These are phyloP conservation scores for Colletotrichum kahawae DNA, from an alignment of 2,329 filamentous ascomycete genomes.

Conservation along the genomic window DNA sequence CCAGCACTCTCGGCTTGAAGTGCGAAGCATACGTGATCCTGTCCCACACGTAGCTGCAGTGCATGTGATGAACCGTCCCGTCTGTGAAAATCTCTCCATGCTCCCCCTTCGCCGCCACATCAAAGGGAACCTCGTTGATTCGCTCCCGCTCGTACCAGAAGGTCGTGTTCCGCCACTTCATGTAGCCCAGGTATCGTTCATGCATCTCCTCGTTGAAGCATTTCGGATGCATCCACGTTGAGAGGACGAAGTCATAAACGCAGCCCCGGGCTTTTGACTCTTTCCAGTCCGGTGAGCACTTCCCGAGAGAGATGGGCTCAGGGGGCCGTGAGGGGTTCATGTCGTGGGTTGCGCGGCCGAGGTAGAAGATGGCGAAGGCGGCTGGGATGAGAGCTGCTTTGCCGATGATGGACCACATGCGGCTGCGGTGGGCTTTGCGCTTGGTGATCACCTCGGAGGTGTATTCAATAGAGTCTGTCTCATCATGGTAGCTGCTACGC, in stretches of 20 bases:
- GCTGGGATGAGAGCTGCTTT: neutral
- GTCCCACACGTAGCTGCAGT: slow-evolving; percentile 17
- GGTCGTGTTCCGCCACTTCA: slow-evolving; percentile 12
- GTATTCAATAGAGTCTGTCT: neutral
- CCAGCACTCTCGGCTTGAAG: slow-evolving; percentile 1
- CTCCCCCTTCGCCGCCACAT: slow-evolving; percentile 3
- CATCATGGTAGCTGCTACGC: neutral
- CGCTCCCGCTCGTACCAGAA: slow-evolving; percentile 11
- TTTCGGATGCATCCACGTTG: slow-evolving; percentile 26
- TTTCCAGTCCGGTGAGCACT: neutral
- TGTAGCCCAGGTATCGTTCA: slow-evolving; percentile 4
- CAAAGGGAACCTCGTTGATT: slow-evolving; percentile 7
- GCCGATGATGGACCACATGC: neutral
- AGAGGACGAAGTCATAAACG: slow-evolving; percentile 12
- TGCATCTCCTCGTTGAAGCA: slow-evolving; percentile 19
- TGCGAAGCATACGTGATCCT: slow-evolving; percentile 12
- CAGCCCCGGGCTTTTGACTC: slow-evolving; percentile 32
- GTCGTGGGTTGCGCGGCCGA: neutral
- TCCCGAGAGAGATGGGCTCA: slow-evolving; percentile 1
- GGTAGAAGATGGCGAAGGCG: neutral
- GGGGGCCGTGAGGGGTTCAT: neutral
- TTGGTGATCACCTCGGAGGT: neutral
- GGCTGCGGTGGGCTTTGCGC: neutral
- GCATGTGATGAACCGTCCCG: slow-evolving; percentile 11
- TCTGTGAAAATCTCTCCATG: slow-evolving; percentile 12